A percentile compares a stretch with the other conserved stretches of the same genome.
These are phyloP conservation scores for Populus simonii DNA, from an alignment of 345 rosid genomes.

Conservation along the genomic window DNA sequence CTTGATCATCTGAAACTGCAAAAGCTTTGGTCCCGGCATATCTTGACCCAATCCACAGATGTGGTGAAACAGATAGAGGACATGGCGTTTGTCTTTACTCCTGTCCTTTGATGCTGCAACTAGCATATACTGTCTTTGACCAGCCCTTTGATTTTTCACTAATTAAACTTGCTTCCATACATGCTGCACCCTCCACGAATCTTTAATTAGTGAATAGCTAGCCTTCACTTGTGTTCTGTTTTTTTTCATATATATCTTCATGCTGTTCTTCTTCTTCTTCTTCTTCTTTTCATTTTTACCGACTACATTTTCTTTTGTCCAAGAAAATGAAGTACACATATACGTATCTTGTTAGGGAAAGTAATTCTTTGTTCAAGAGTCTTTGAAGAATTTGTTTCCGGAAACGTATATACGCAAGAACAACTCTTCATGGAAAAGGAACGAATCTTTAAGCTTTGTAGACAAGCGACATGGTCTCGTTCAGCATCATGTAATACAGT, in stretches of 20 bases:
- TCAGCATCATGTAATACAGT: not conserved
- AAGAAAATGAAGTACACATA: not conserved
- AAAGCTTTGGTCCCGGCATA: not conserved
- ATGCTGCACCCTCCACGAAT: not conserved
- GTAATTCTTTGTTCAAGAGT: too few species aligned
- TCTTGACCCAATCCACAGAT: not conserved
- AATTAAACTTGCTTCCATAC: not conserved
- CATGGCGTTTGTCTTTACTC: slow-evolving; percentile 12
- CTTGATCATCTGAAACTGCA: not conserved
- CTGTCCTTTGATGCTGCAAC: slow-evolving; percentile 9
- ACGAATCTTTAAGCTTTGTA: not conserved
- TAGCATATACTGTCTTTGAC: slow-evolving; percentile 30
- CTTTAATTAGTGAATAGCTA: not conserved
- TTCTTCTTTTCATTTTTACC: too few species aligned
- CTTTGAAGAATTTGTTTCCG: not conserved
- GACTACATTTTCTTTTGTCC: too few species aligned
- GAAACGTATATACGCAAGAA: not conserved
- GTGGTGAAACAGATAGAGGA: not conserved
- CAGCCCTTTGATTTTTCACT: slow-evolving; percentile 12
- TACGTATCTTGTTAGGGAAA: too few species aligned
- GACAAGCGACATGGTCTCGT: not conserved
- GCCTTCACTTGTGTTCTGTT: not conserved
- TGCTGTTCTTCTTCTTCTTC: not conserved
- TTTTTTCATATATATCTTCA: not conserved
- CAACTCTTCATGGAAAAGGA: not conserved